Base-by-base conservation (phyloP, 257 asterid species). In the Ocimum tenuiflorum region DNA sequence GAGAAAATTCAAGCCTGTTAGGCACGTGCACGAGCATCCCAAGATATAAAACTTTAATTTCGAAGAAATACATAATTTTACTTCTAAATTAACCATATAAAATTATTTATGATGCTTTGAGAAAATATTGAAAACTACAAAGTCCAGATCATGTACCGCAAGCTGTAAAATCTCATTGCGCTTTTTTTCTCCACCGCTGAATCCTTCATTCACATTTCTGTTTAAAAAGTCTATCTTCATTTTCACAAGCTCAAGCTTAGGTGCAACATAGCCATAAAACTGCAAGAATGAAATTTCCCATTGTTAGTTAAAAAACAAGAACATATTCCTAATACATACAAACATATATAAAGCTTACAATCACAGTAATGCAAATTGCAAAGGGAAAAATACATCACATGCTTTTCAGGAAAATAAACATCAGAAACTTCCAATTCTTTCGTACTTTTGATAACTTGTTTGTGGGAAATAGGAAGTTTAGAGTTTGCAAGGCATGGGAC, bases 131-230 rank as follows among this genome's bases (percentile, higher is more conserved):
- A 48, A 7, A 69, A 45, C 42, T 24, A 64, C 24, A 27, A 38
- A 65, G 33, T 56, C 17, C 36, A 51, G 66, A 60, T 41, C 17
- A 19, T 68, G 60, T 86, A 94, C 99, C 86, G 94, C 96, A 60
- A 94, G 95, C 73, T 94, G 99, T 67, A 94, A 74, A 70, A 94
- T 91, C 83, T 94, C 97, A 69, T 94, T 94, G 62, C 99, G 96
- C 81, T 94, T 94, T 84, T 75, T 91, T 83, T 94, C 99, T 74
- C 99, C 99, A 41, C 99, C 99, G 47, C 97, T 94, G 70, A 94
- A 94, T 71, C 97, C 97, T 86, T 88, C 96, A 75, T 94, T 94
- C 66, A 94, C 99, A 69, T 94, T 90, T 82, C 97, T 77, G 80
- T 94, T 88, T 74, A 94, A 75, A 68, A 87, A 82, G 60, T 94